These are phyloP conservation scores for Leccinum fallax DNA, from an alignment of 1,284 basidiomycete species.

Conservation along the genomic window DNA sequence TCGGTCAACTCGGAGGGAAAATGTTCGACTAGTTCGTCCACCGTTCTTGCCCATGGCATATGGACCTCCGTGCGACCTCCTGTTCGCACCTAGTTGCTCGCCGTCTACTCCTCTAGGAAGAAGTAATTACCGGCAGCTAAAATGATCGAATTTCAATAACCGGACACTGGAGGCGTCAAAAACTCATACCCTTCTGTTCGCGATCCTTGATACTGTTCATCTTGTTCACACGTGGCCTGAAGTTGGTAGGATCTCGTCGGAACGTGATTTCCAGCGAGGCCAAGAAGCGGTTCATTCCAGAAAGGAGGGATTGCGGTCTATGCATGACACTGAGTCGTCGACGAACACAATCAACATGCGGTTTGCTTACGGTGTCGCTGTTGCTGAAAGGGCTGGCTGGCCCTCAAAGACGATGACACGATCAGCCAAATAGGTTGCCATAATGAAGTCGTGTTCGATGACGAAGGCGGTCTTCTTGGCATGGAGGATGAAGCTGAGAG, in stretches of 20 bases:
- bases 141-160: conserved; percentile 12
- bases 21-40: neutral
- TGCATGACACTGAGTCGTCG: conserved; percentile 9
- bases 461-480: conserved; percentile 96
- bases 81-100: neutral
- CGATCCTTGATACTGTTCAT: conserved; percentile 89
- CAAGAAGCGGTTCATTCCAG: conserved; percentile 58
- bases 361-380: conserved; percentile 75
- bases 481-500: conserved; percentile 84
- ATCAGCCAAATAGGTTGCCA: conserved; percentile 96
- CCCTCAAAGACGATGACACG: conserved; percentile 97
- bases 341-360: neutral
- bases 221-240: conserved; percentile 94
- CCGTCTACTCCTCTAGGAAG: conserved; percentile 79
- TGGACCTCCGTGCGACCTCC: neutral
- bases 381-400: conserved; percentile 78
- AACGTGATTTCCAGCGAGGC: conserved; percentile 94
- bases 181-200: conserved; percentile 82
- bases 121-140: conserved; percentile 81
- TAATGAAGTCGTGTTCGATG: conserved; percentile 98
- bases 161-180: conserved; percentile 2
- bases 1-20: conserved; percentile 9
- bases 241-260: conserved; percentile 95
- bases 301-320: conserved; percentile 56
- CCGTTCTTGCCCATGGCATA: neutral